Evolutionary conservation across 163 green algal genomes (phyloP).

Genomic region (Scenedesmus sp.): DNA sequence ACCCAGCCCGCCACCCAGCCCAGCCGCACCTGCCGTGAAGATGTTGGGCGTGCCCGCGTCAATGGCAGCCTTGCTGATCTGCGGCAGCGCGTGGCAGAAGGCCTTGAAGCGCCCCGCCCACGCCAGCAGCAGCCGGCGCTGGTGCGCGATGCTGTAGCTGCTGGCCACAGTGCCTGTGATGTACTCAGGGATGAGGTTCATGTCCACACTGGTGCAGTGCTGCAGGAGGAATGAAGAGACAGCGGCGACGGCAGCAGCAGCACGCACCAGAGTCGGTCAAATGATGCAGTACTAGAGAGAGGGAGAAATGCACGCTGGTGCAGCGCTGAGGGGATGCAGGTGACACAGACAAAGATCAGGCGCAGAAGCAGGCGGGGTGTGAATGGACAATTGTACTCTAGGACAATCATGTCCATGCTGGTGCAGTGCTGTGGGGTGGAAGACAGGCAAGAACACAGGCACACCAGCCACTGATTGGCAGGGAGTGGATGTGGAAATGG

Average conservation of each 20-base stretch:
- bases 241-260: background rate
- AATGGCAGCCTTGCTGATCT: background rate
- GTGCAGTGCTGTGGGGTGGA: too few species aligned
- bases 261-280: background rate
- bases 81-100: slow-evolving; percentile 20
- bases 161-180: slow-evolving; percentile 22
- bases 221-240: background rate
- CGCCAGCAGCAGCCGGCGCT: slow-evolving; percentile 32
- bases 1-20: background rate
- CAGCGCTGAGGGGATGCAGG: too few species aligned
- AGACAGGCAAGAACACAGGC: too few species aligned
- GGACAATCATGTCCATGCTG: too few species aligned
- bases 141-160: background rate
- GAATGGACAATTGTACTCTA: too few species aligned
- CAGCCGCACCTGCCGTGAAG: slow-evolving; percentile 41
- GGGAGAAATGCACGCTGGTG: too few species aligned
- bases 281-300: too few species aligned
- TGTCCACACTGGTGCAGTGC: slow-evolving; percentile 40
- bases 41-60: background rate
- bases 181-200: slow-evolving; percentile 40
- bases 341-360: too few species aligned
- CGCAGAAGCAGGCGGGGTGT: too few species aligned
- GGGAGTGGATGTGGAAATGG: too few species aligned
- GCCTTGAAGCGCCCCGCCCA: slow-evolving; percentile 44
- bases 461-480: too few species aligned